phyloP scores from a whole-genome alignment of 441 rosid genomes.

The Rhodomyrtus psidioides region DNA sequence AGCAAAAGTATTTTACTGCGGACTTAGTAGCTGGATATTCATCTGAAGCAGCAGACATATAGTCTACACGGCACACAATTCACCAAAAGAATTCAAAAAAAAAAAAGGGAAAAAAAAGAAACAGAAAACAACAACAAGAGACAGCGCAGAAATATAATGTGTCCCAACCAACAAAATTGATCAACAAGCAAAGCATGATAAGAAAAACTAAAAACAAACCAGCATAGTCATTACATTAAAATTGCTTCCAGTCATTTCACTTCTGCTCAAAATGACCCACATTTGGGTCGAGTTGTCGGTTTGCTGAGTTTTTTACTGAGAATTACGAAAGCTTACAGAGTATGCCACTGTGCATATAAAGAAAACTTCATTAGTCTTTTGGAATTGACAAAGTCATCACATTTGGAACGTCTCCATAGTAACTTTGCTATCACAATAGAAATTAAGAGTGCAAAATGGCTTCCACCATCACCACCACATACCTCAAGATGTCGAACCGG shows the following conservation, averaged over 20 bases:
- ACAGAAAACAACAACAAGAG: too few relatives aligned
- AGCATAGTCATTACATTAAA: not conserved
- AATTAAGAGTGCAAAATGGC: not conserved
- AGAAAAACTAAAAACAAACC: not conserved
- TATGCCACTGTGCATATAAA: not conserved
- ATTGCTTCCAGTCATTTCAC: not conserved
- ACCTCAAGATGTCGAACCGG: conserved; percentile 94
- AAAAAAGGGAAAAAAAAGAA: too few relatives aligned
- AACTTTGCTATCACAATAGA: not conserved
- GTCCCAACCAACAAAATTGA: not conserved
- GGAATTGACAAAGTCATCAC: not conserved
- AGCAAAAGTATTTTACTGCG: not conserved
- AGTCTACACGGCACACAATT: too few relatives aligned
- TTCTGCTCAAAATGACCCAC: not conserved
- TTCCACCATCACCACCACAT: conserved; percentile 6
- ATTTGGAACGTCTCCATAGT: not conserved
- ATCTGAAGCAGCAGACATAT: not conserved
- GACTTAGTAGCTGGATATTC: not conserved
- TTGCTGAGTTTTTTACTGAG: not conserved
- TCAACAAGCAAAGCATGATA: not conserved
- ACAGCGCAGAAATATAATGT: not conserved
- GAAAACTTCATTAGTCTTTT: not conserved
- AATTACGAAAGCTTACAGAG: not conserved
- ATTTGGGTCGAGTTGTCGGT: not conserved
- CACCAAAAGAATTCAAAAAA: too few relatives aligned